Base-by-base conservation (phyloP, 495 filamentous ascomycete species). In the Astrothelium subdiscretum region DNA sequence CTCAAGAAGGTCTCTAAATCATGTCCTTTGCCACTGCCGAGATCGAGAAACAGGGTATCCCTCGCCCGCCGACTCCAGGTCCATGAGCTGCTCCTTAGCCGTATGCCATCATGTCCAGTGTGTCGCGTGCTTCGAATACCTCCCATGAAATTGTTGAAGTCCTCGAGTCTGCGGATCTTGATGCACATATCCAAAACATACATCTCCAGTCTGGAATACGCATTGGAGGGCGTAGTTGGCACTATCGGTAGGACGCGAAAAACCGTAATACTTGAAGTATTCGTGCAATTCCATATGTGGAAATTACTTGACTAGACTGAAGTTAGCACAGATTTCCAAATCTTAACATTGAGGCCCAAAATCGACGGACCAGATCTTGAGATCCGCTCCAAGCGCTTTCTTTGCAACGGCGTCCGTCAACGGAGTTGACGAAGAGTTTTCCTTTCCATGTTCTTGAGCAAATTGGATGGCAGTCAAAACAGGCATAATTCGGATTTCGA, bases 11-110 rank as follows among this genome's bases (percentile, higher is more conserved):
- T 26, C 18, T n/a, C 15, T 4, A 66, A 10, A 32, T 63, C 64
- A 26, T 63, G 60, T 12, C 64, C 64, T 13, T 52, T 64, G 15
- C 61, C 57, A 31, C 62, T 57, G 12, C 61, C 64, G 11, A 66
- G 38, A 32, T 66, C 64, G 20, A 64, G 32, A 29, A 66, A 32
- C 26, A 66, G 10, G 4, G 57, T 62, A 12, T 20, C 57, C 20
- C 64, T 38, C 35, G 8, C 8, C 35, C 35, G 35, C 8, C 8
- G 15, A 38, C 8, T 6, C 35, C 35, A 38, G n/a, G n/a, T 38
- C 35, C 15, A 38, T 6, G 15, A 38, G 35, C 35, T 38, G 35
- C 35, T 38, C 35, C 15, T 38, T 15, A 8, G 15, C 35, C 8
- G 35, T 6, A 15, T 38, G 15, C 35, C 35, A 38, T 6, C 15